Percentiles rank a stretch among this genome's conserved stretches.
phyloP scores from a whole-genome alignment of 2,329 filamentous ascomycete species.

The Trichoderma arundinaceum region DNA sequence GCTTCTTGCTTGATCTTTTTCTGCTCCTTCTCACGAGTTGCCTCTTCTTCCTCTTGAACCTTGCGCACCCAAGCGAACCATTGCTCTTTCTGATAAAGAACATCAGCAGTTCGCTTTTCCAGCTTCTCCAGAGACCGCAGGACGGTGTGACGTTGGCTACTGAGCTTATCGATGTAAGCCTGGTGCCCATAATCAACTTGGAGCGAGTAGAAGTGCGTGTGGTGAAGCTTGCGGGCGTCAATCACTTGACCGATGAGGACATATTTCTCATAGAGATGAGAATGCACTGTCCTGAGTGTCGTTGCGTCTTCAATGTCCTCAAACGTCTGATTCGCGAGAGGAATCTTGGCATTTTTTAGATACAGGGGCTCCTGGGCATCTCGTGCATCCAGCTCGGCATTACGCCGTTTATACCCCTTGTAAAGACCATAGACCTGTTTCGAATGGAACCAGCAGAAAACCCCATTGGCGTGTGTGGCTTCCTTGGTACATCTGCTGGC shows the following conservation, averaged over 20 bases:
- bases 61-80: slow-evolving; percentile 24
- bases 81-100: slow-evolving; percentile 18
- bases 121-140: slow-evolving; percentile 9
- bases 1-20: slow-evolving; percentile 35
- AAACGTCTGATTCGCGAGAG: slow-evolving; percentile 21
- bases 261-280: slow-evolving; percentile 12
- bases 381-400: slow-evolving; percentile 8
- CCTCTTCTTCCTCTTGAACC: slow-evolving; percentile 17
- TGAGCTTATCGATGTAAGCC: slow-evolving; percentile 21
- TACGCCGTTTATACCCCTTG: slow-evolving; percentile 25
- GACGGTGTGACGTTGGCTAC: slow-evolving; percentile 18
- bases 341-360: slow-evolving; percentile 10
- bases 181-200: slow-evolving; percentile 18
- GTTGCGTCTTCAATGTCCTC: slow-evolving; percentile 1
- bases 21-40: slow-evolving; percentile 20
- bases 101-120: slow-evolving; percentile 12
- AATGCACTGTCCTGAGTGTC: slow-evolving; percentile 6
- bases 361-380: slow-evolving; percentile 3
- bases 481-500: slow-evolving; percentile 11
- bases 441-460: slow-evolving; percentile 24
- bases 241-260: slow-evolving; percentile 20
- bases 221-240: slow-evolving; percentile 24
- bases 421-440: slow-evolving; percentile 24
- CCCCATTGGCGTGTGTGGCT: slow-evolving; percentile 20
- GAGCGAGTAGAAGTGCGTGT: slow-evolving; percentile 19